Evolutionary conservation across 1,284 basidiomycete species (phyloP).

Genomic region (Sparassis latifolia): DNA sequence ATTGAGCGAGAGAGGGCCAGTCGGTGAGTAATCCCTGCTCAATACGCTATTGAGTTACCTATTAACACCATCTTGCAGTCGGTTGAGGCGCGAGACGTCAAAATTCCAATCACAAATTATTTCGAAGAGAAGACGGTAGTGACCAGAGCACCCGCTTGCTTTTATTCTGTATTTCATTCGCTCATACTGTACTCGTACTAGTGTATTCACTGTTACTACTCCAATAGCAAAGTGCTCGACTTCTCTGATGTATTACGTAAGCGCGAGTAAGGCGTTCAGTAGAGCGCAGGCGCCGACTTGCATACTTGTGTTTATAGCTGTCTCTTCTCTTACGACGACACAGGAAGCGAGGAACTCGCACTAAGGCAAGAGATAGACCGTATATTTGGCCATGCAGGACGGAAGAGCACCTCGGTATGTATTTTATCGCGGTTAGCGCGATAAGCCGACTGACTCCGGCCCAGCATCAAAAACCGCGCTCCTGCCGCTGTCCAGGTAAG

Average conservation of each 20-base stretch:
- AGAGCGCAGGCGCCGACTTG: too few relatives aligned
- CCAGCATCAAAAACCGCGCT: constrained; percentile 83
- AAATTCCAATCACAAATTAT: constrained; percentile 59
- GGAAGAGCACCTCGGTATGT: constrained; percentile 46
- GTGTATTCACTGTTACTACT: too few relatives aligned
- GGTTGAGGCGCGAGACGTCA: constrained; percentile 66
- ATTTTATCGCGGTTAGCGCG: background rate
- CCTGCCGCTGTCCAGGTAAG: constrained; percentile 84
- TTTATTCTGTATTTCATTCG: too few relatives aligned
- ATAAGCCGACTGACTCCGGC: background rate
- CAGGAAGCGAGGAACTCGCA: too few relatives aligned
- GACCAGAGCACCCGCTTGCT: too few relatives aligned
- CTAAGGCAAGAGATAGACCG: too few relatives aligned
- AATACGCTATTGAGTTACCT: background rate
- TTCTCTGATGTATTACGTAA: too few relatives aligned
- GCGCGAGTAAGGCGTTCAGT: too few relatives aligned
- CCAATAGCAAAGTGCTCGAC: too few relatives aligned
- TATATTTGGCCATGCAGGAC: constrained; percentile 38
- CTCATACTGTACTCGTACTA: too few relatives aligned
- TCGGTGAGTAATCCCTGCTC: constrained; percentile 23
- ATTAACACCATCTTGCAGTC: constrained; percentile 31
- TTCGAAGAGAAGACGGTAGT: constrained; percentile 24
- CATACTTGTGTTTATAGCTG: too few relatives aligned
- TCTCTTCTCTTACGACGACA: too few relatives aligned
- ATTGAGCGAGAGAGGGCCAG: constrained; percentile 79